A percentile compares a stretch with the other conserved stretches of the same genome.
These are phyloP conservation scores for Endoconidiophora polonica DNA, from an alignment of 2,329 filamentous ascomycete genomes.

Conservation along the genomic window DNA sequence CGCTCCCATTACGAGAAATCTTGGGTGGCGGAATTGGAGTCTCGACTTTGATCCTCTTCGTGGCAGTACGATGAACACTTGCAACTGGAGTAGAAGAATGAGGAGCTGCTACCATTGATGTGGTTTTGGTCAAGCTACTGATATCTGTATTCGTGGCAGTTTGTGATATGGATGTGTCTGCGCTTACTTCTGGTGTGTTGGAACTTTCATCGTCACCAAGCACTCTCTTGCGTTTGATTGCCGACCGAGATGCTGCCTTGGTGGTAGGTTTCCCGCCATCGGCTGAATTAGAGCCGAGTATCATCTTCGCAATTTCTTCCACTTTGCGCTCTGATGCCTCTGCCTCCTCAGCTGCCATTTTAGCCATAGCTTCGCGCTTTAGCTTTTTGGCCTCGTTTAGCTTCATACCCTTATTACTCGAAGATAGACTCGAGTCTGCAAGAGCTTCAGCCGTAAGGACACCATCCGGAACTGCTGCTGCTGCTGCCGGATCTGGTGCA, in stretches of 20 bases:
- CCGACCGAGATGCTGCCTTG: not conserved
- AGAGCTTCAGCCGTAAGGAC: slow-evolving; percentile 41
- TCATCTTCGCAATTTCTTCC: slow-evolving; percentile 28
- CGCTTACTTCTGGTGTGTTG: slow-evolving; percentile 1
- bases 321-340: slow-evolving; percentile 39
- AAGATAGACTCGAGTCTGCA: slow-evolving; percentile 40
- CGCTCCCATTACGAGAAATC: slow-evolving; percentile 16
- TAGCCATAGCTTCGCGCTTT: slow-evolving; percentile 48
- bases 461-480: slow-evolving; percentile 32
- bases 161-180: not conserved
- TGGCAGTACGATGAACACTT: slow-evolving; percentile 10
- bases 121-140: not conserved
- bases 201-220: slow-evolving; percentile 6
- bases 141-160: slow-evolving; percentile 5
- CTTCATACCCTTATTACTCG: slow-evolving; percentile 59
- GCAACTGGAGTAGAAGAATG: slow-evolving; percentile 21
- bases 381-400: slow-evolving; percentile 63
- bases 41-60: slow-evolving; percentile 39
- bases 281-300: not conserved
- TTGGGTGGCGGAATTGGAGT: slow-evolving; percentile 35
- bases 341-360: slow-evolving; percentile 44
- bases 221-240: slow-evolving; percentile 6
- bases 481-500: slow-evolving; percentile 22
- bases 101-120: not conserved
- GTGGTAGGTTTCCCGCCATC: not conserved